phyloP scores from a whole-genome alignment of 192 early-diverging fungal genomes.

The Coemansia sp. region DNA sequence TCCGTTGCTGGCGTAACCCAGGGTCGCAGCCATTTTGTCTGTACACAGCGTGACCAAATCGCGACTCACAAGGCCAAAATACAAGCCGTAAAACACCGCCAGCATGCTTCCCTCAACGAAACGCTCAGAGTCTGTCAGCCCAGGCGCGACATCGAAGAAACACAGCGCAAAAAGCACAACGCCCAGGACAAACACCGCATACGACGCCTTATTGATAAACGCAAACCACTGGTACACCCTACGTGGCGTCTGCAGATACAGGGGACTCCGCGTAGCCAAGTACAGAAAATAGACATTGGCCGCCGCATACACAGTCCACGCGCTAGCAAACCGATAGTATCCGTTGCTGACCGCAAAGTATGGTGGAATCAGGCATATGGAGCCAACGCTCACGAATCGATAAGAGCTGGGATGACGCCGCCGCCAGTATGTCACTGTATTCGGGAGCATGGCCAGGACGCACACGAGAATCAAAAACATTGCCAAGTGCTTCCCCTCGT shows the following conservation, averaged over 20 bases:
- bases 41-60: conserved; percentile 50
- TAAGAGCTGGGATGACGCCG: conserved; percentile 36
- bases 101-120: conserved; percentile 27
- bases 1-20: conserved; percentile 32
- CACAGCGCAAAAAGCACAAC: conserved; percentile 29
- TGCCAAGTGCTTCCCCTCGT: conserved; percentile 31
- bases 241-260: conserved; percentile 40
- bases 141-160: conserved; percentile 42
- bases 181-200: conserved; percentile 34
- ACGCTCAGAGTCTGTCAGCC: conserved; percentile 37
- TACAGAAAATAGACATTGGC: conserved; percentile 39
- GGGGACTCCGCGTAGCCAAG: conserved; percentile 36
- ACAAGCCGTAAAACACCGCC: conserved; percentile 48
- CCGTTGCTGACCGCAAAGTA: conserved; percentile 41
- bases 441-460: conserved; percentile 41
- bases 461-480: conserved; percentile 48
- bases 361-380: conserved; percentile 44
- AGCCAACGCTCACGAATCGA: conserved; percentile 38
- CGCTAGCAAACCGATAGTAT: conserved; percentile 36
- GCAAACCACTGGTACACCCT: conserved; percentile 53
- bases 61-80: conserved; percentile 50
- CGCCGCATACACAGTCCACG: conserved; percentile 34
- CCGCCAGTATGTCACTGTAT: conserved; percentile 39
- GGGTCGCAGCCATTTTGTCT: conserved; percentile 48
- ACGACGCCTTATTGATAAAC: conserved; percentile 47